Conservation (phyloP, 2,329 filamentous ascomycete species). For the Nemania diffusa region DNA sequence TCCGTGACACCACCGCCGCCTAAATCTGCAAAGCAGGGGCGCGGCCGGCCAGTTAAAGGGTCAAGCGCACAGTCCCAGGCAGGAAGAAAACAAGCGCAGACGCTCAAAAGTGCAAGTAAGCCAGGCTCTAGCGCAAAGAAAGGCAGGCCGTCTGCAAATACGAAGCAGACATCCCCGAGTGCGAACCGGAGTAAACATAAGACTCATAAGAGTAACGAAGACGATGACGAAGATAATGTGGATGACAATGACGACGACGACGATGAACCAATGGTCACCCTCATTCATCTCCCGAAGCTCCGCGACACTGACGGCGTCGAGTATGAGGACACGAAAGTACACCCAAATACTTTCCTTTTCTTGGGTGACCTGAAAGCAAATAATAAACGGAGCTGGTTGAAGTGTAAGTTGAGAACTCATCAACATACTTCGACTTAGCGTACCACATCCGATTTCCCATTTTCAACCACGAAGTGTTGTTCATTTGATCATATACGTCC, state of each 20-base stretch:
- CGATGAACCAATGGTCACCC: conserved; percentile 53
- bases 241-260: conserved; percentile 44
- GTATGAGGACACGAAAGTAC: conserved; percentile 64
- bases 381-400: conserved; percentile 69
- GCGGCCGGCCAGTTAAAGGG: conserved; percentile 38
- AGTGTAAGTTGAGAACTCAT: conserved; percentile 54
- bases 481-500: background rate
- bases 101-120: conserved; percentile 4
- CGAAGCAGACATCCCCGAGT: conserved; percentile 1
- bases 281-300: conserved; percentile 56
- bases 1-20: conserved; percentile 33
- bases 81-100: background rate
- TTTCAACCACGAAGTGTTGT: background rate
- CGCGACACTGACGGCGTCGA: conserved; percentile 55
- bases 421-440: background rate
- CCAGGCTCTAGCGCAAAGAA: conserved; percentile 19
- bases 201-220: conserved; percentile 42
- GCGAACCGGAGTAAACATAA: conserved; percentile 22
- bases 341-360: conserved; percentile 68
- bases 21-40: conserved; percentile 34
- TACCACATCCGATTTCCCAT: background rate
- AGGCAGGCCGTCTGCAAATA: conserved; percentile 30
- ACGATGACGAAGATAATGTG: conserved; percentile 39
- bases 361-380: conserved; percentile 68
- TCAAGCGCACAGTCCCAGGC: background rate